Base-by-base conservation (phyloP, 202 grass and related monocot species). In the Zizania palustris region DNA sequence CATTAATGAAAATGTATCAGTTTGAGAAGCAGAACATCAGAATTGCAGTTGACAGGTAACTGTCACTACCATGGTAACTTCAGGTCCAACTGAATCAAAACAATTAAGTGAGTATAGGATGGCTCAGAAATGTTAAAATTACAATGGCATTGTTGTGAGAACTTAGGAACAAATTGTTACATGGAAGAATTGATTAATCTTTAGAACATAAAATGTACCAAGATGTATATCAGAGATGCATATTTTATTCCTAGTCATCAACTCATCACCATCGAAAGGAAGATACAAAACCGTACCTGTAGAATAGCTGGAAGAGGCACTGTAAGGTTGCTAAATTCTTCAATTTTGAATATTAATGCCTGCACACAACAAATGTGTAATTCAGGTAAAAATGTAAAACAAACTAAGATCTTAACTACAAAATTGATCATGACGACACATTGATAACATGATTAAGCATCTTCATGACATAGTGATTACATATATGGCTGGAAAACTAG, bases 261-360 rank as follows among this genome's bases (percentile, higher is more conserved):
- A 37, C 14, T 7, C 39, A 83, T 45, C 9, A 51, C 37, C 14
- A 51, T 36, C 0, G 35, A 19, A 71, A 63, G 9, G 16, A 19
- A 78, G 7, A 40, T 22, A 68, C 35, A 75, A 75, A 35, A 38
- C 56, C 45, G 36, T 92, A 94, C 95, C 89, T 98, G 95, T 63
- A 98, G 83, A 75, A 98, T 76, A 92, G 91, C 91, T 46, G 95
- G 91, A 84, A 98, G 95, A 28, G 95, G 95, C 45, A 94, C 82
- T 5, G 28, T 64, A 72, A 98, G 87, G n/a, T 85, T 85, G 56
- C 51, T 76, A 82, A 98, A 88, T 75, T 98, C 95, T 88, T 94
- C 89, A 55, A 79, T 73, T 82, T 94, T 85, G 66, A 98, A 94
- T 69, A 98, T 83, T 68, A 98, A 82, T 57, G 95, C 95, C 95